These are phyloP conservation scores for Kokia cookei DNA, from an alignment of 441 rosid genomes.

Conservation along the genomic window DNA sequence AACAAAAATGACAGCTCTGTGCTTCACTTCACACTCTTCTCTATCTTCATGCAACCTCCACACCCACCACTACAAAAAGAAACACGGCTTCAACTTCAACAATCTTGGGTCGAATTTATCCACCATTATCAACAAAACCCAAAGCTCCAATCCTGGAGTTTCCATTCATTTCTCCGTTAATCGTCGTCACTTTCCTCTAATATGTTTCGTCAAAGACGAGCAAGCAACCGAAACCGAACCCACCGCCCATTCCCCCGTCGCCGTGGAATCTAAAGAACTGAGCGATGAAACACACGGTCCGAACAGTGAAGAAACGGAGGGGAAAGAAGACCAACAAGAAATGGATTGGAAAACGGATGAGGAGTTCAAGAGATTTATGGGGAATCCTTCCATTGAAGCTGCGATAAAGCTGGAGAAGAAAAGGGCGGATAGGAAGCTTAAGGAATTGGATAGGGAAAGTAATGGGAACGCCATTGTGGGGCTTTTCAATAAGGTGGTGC, in stretches of 20 bases:
- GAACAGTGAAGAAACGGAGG: slow-evolving; percentile 20
- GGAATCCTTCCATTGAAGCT: slow-evolving; percentile 90
- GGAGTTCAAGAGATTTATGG: slow-evolving; percentile 94
- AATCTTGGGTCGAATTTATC: not conserved
- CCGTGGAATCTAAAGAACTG: slow-evolving; percentile 33
- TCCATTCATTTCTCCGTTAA: not conserved
- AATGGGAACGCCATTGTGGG: slow-evolving; percentile 47
- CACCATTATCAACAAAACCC: slow-evolving; percentile 9
- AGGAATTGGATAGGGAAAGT: slow-evolving; percentile 64
- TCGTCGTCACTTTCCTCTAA: slow-evolving; percentile 9
- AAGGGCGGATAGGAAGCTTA: slow-evolving; percentile 84
- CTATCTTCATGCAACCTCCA: slow-evolving; percentile 15
- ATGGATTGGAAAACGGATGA: slow-evolving; percentile 86
- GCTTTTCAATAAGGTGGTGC: slow-evolving; percentile 47
- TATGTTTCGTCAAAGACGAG: slow-evolving; percentile 39
- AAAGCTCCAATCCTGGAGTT: slow-evolving; percentile 1
- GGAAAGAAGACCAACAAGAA: slow-evolving; percentile 58
- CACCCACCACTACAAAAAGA: slow-evolving; percentile 1
- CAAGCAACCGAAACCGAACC: slow-evolving; percentile 36
- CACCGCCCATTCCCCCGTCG: slow-evolving; percentile 27
- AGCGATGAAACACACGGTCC: slow-evolving; percentile 10
- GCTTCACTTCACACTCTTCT: slow-evolving; percentile 22
- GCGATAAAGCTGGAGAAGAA: slow-evolving; percentile 94
- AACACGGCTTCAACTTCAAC: not conserved
- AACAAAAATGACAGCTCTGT: slow-evolving; percentile 39